Evolutionary conservation across 2,329 filamentous ascomycete species (phyloP), one percentile per base, ranked within the genome.

Genomic region (Ceratocystis variospora): DNA sequence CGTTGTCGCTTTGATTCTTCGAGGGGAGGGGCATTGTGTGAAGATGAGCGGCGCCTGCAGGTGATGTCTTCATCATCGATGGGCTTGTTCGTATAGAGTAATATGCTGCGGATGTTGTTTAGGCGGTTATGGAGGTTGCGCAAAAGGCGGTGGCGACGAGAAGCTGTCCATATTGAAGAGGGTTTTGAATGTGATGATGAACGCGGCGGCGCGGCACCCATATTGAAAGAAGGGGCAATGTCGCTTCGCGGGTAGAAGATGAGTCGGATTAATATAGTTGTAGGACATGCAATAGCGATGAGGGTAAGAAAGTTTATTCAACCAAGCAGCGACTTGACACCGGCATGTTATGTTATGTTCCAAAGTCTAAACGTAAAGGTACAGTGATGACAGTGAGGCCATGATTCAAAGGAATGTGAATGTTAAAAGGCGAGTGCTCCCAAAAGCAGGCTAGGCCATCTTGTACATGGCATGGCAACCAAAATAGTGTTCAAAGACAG

Each of bases 101-200:
- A 57, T 8, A 67, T 25, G 5, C 19, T 22, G 37, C 66, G 66
- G 7, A 68, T 63, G 19, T 25, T 28, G 15, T 63, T 65, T 6
- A 68, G n/a, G 31, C 61, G 63, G 33, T 53, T 68, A 46, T 63
- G 48, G 22, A 68, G 63, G 19, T 46, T 53, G 28, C 66, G 66
- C 5, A 68, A 41, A 28, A 68, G 41, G 31, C 66, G 63, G 45
- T 68, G 61, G 7, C 66, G 66, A 12, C 66, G 63, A 44, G 66
- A 68, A 6, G 61, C 64, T 22, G 63, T 68, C 66, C 66, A 68
- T 44, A 61, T 61, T 33, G 48, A 53, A 25, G 33, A 17, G n/a
- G 53, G 37, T 19, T 48, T 61, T 65, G 63, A 19, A 33, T 62
- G 19, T 28, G 22, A 53, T 31, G n/a, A 45, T 46, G n/a, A 28